Base-by-base conservation (phyloP, 164 flowering plant genomes). In the Piper longum region DNA sequence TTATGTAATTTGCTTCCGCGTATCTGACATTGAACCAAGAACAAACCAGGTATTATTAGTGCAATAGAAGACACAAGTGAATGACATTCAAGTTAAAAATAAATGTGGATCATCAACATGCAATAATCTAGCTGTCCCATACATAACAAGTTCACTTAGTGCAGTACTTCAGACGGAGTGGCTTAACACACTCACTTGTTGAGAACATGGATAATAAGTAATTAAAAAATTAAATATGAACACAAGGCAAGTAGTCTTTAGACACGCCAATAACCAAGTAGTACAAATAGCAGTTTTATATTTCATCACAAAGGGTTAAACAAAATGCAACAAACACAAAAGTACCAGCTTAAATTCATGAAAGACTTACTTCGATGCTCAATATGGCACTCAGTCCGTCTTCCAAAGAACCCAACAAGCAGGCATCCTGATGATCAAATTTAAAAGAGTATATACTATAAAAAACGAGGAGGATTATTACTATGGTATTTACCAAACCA, bases 311-410 rank as follows among this genome's bases (percentile, higher is more conserved):
- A 48, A 48, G 2, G 14, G 12, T 48, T 48, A 9, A 3, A 48
- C 8, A 14, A 9, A 26, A 48, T 9, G 11, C 9, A 9, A 2
- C 52, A 48, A 59, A 59, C 41, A 4, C 6, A 7, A 16, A 39
- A 18, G 43, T 4, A 59, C 12, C 43, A 59, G 36, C 43, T 39
- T 59, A 39, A 4, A 5, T 2, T 13, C 7, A 61, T 43, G 36
- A n/a, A 62, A 3, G n/a, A 76, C 99, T 79, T 79, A 91, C 99
- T 83, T 95, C 99, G 70, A 88, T 89, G 67, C 73, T 85, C 71
- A 95, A 75, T 41, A 95, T 80, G 55, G 99, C 95, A 73, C 89
- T 88, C 40, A 95, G 81, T 26, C 99, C 99, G 81, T 95, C 97
- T 70, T 84, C 97, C 78, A 95, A 71, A 54, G 93, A 71, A 64